A percentile compares a stretch with the other conserved stretches of the same genome.
Conservation (phyloP, 2,329 filamentous ascomycete genomes). For the Apiospora marii region DNA sequence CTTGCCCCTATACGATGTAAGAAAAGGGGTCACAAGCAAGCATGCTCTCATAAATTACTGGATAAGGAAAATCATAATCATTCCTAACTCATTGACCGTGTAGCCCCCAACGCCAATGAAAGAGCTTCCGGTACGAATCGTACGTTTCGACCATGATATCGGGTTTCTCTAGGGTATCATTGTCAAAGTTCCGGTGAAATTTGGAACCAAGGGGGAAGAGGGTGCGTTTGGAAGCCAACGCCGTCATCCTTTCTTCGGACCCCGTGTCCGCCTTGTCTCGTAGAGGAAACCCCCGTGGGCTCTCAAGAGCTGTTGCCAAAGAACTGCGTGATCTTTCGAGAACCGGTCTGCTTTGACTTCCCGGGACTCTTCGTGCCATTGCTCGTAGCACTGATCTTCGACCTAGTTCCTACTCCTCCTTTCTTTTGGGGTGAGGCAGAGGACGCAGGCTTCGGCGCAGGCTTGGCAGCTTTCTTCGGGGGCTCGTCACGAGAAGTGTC, state of each 20-base stretch:
- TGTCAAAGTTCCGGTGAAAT: not conserved
- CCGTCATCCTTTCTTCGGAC: not conserved
- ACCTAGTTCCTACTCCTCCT: slow-evolving; percentile 25
- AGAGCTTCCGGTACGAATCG: not conserved
- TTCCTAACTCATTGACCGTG: not conserved
- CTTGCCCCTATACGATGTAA: not conserved
- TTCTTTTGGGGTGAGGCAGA: slow-evolving; percentile 32
- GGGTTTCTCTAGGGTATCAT: not conserved
- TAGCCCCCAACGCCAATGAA: not conserved
- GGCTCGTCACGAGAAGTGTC: slow-evolving; percentile 11
- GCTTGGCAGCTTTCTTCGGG: slow-evolving; percentile 25
- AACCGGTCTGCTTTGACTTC: slow-evolving; percentile 44
- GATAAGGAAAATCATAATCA: not conserved
- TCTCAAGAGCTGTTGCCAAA: slow-evolving; percentile 53
- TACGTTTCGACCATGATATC: not conserved
- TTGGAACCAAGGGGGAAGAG: not conserved
- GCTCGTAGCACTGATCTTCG: slow-evolving; percentile 51
- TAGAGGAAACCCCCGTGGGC: not conserved
- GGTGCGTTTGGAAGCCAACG: not conserved
- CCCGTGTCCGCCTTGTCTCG: not conserved
- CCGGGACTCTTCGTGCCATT: slow-evolving; percentile 47
- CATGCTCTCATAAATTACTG: not conserved
- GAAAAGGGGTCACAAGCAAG: not conserved
- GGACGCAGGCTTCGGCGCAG: not conserved
- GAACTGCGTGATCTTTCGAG: slow-evolving; percentile 57